phyloP scores from a whole-genome alignment of 1,139 yeast species.

The Candida sp. region DNA sequence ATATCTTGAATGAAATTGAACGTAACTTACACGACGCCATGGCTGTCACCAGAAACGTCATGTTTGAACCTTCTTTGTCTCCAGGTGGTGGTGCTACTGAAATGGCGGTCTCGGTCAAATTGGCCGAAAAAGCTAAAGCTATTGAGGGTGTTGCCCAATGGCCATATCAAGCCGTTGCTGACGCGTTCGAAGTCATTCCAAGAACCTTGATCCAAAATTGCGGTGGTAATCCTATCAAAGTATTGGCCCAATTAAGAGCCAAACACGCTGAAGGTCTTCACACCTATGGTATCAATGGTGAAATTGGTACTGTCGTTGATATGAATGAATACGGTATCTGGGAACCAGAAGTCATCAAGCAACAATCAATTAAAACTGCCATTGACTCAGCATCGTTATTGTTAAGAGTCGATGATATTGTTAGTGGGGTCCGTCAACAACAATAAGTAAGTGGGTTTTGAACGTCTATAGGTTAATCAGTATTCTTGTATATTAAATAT shows the following conservation, averaged over 20 bases:
- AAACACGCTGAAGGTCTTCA: constrained; percentile 88
- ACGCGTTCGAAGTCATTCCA: constrained; percentile 97
- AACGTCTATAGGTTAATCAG: neutral
- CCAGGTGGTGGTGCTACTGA: constrained; percentile 99
- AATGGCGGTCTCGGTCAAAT: constrained; percentile 92
- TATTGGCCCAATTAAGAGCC: constrained; percentile 88
- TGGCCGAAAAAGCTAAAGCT: constrained; percentile 87
- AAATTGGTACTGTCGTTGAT: constrained; percentile 88
- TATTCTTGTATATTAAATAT: neutral
- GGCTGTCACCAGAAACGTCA: constrained; percentile 96
- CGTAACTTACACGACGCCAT: constrained; percentile 98
- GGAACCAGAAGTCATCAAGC: constrained; percentile 99
- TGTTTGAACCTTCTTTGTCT: constrained; percentile 89
- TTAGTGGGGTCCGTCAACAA: constrained; percentile 80
- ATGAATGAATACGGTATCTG: constrained; percentile 96
- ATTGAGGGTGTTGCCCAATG: constrained; percentile 96
- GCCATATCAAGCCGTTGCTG: constrained; percentile 99
- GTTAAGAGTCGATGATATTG: constrained; percentile 95
- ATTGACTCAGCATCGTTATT: constrained; percentile 95
- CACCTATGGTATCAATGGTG: constrained; percentile 95
- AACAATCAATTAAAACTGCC: constrained; percentile 94
- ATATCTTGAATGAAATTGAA: constrained; percentile 92
- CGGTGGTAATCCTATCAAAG: constrained; percentile 93
- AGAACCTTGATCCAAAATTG: constrained; percentile 96
- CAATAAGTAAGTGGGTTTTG: constrained; percentile 7